Evolutionary conservation across 768 basidiomycete species (phyloP), one percentile per base, ranked within the genome.

Genomic region (Collybia sp.): DNA sequence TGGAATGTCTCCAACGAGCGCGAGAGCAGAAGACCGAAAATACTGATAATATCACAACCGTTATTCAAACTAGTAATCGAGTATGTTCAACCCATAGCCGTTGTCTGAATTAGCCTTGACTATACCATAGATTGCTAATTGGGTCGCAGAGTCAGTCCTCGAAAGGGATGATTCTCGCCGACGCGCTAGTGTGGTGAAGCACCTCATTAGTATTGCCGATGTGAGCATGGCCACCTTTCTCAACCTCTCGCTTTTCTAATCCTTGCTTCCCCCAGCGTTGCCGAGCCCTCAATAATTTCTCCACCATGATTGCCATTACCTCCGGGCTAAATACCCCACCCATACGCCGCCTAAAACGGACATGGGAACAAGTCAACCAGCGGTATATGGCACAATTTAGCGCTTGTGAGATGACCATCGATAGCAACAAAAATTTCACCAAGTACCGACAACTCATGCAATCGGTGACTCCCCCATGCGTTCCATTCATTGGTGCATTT

Each of bases 291-390:
- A 89, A 94, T 63, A 98, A 98, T 66, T 97, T 92, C 67, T 94
- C 93, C 15, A 89, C 85, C n/a, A 91, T 98, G 85, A 90, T 93
- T 48, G 93, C 93, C 30, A 88, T 98, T 46, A 84, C 93, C 32
- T 95, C 95, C 12, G 95, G 93, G 6, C 73, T 97, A 44, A 94
- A 95, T 55, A 91, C 91, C 1, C 88, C 95, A 15, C 92, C 93
- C 11, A 93, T 98, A 50, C 83, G 88, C 37, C 83, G 95, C 8
- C 72, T 98, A 48, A 94, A 93, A 62, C 81, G 95, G 42, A 94
- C 95, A 3, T 94, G 92, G 85, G 93, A 96, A 53, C 82, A 85
- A 66, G 81, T 97, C 50, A 84, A 76, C 53, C 77, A 82, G 45
- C 83, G 87, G 51, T 76, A 79, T 51, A 79, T 88, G 73, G 67